Evolutionary conservation across 2,329 filamentous ascomycete genomes (phyloP).

Genomic region (Lecanicillium sp.): DNA sequence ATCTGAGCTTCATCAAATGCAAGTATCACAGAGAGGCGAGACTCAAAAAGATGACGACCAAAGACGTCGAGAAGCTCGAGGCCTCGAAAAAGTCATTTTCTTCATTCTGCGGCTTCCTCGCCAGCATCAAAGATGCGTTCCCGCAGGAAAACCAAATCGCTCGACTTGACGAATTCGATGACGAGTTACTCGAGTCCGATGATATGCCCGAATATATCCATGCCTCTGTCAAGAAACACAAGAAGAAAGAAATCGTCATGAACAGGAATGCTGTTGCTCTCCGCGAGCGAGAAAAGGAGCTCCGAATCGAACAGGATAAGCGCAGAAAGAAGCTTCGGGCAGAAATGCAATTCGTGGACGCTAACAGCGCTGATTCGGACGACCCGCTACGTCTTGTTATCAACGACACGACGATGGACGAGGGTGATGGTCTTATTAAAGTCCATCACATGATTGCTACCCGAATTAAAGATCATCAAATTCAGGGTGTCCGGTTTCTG

Average conservation of each 20-base stretch:
- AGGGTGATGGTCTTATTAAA: slow-evolving; percentile 52
- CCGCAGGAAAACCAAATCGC: slow-evolving; percentile 30
- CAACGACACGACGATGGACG: slow-evolving; percentile 58
- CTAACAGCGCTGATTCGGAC: slow-evolving; percentile 35
- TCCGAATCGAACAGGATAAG: slow-evolving; percentile 47
- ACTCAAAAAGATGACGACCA: slow-evolving; percentile 17
- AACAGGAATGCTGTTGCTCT: slow-evolving; percentile 40
- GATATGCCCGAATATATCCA: slow-evolving; percentile 15
- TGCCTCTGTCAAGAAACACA: neutral
- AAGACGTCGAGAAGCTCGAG: slow-evolving; percentile 16
- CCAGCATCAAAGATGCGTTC: slow-evolving; percentile 21
- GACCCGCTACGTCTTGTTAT: slow-evolving; percentile 52
- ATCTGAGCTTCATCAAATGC: slow-evolving; percentile 25
- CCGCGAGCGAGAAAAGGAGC: slow-evolving; percentile 49
- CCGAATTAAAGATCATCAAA: slow-evolving; percentile 72
- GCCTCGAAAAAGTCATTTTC: slow-evolving; percentile 16
- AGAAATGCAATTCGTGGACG: slow-evolving; percentile 31
- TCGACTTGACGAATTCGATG: slow-evolving; percentile 20
- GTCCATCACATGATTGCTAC: slow-evolving; percentile 58
- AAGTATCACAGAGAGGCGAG: slow-evolving; percentile 20
- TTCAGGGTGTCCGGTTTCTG: slow-evolving; percentile 77
- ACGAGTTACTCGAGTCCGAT: slow-evolving; percentile 17
- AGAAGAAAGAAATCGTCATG: slow-evolving; percentile 29
- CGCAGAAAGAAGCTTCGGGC: slow-evolving; percentile 43
- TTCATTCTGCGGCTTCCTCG: slow-evolving; percentile 25